Conservation (phyloP, 495 filamentous ascomycete species). For the Barbatosphaeria neglecta region DNA sequence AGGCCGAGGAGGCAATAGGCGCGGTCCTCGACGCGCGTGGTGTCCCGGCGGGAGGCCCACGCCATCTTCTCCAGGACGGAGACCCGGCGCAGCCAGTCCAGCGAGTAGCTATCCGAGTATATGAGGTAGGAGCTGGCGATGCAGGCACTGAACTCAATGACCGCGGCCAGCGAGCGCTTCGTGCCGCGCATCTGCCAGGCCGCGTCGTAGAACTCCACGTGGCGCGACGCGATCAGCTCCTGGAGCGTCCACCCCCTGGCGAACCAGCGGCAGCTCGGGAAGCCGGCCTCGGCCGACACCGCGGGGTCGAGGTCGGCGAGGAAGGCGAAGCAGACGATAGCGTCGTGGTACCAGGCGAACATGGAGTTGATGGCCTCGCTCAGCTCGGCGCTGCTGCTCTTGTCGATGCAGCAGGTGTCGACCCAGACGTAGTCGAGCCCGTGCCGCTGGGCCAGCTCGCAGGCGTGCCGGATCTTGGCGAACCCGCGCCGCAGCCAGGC, state of each 20-base stretch:
- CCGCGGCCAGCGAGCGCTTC: background rate
- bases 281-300: background rate
- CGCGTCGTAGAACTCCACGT: background rate
- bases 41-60: background rate
- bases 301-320: constrained; percentile 6
- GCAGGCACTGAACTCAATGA: background rate
- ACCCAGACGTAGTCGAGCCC: constrained; percentile 13
- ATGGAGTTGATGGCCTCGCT: constrained; percentile 1
- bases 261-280: background rate
- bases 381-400: background rate
- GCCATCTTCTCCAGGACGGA: background rate
- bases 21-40: background rate
- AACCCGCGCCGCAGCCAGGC: background rate
- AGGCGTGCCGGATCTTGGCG: background rate
- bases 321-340: constrained; percentile 14
- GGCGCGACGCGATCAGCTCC: background rate
- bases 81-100: background rate
- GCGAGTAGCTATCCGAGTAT: background rate
- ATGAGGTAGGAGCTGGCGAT: background rate
- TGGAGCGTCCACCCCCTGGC: background rate
- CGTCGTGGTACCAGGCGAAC: constrained; percentile 10
- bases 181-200: background rate
- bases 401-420: constrained; percentile 8
- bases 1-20: background rate
- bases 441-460: background rate